Base-by-base conservation (phyloP, 192 early-diverging fungal genomes). In the Chytriomyces hyalinus region DNA sequence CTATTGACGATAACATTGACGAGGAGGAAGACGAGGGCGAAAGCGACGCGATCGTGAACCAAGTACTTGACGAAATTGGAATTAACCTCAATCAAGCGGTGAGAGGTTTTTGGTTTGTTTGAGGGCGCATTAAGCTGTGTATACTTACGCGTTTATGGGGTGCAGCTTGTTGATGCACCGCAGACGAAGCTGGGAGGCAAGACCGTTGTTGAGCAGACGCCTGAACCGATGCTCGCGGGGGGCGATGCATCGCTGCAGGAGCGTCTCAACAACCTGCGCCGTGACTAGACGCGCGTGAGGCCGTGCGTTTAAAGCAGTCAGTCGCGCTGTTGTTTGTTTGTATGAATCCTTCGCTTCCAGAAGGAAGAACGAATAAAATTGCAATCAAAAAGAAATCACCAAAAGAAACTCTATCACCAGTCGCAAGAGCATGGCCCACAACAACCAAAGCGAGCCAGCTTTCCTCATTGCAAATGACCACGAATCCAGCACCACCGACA, bases 11-110 rank as follows among this genome's bases (percentile, higher is more conserved):
- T 80, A 75, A 75, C 73, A 94, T 99, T 92, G 96, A 95, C 49
- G 96, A 95, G 65, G 90, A 90, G 53, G 94, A 96, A 17, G 96
- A 98, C 70, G 96, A 97, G 78, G 94, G 92, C 50, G 96, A 96
- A 78, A 87, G 84, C 10, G 94, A 99, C 5, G 85, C 90, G 67
- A 95, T 99, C 72, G 94, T 99, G 10, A 92, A 93, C 81, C 91
- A 96, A 82, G 93, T 98, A 7, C 80, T 98, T 61, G 97, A 99
- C 79, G 97, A 99, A 76, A 96, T 98, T 82, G 95, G 95, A 51
- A 93, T 99, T 78, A 87, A 82, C 53, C 62, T 95, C 69, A 87
- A 92, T 65, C 85, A 91, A 69, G 75, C 89, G 82, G 94, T 96
- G 82, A 83, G 85, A 79, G 51, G 17, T 36, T 36, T 36, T 36